Percentiles rank a stretch among this genome's conserved stretches.
phyloP scores from a whole-genome alignment of 257 asterid genomes.

The Gynochthodes officinalis region DNA sequence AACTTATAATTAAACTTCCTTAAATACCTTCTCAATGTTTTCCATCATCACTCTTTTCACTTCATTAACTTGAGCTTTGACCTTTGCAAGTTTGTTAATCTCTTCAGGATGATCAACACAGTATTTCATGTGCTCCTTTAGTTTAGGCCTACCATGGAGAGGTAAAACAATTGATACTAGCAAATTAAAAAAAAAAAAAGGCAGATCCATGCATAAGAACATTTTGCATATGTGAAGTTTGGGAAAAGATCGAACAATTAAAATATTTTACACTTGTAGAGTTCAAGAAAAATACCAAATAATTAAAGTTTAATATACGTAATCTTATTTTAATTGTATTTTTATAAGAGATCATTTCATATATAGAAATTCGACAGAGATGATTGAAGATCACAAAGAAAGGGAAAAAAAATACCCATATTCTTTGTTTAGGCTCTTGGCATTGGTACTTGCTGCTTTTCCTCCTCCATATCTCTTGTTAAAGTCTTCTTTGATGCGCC shows the following conservation, averaged over 20 bases:
- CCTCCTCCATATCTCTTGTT: constrained; percentile 44
- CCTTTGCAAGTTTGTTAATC: constrained; percentile 45
- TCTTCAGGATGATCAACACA: constrained; percentile 52
- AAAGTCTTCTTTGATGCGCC: constrained; percentile 49
- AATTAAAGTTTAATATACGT: too few species aligned
- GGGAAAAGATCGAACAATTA: too few species aligned
- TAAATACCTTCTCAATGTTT: constrained; percentile 52
- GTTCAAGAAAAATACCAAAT: too few species aligned
- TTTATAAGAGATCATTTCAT: too few species aligned
- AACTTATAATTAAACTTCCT: neutral
- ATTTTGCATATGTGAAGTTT: too few species aligned
- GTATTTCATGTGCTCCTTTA: constrained; percentile 55
- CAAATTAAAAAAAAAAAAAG: too few species aligned
- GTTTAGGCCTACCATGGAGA: constrained; percentile 34
- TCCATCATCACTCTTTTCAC: constrained; percentile 64
- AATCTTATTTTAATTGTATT: too few species aligned
- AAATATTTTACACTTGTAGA: too few species aligned
- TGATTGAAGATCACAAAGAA: neutral
- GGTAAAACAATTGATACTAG: neutral
- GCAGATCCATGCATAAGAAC: too few species aligned
- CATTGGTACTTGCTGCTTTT: constrained; percentile 39
- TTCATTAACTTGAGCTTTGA: constrained; percentile 52
- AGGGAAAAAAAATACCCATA: neutral
- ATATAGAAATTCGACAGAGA: too few species aligned
- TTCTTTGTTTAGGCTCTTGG: too few species aligned